Evolutionary conservation across 2,329 filamentous ascomycete genomes (phyloP).

Genomic region (Aspergillus ibericus): DNA sequence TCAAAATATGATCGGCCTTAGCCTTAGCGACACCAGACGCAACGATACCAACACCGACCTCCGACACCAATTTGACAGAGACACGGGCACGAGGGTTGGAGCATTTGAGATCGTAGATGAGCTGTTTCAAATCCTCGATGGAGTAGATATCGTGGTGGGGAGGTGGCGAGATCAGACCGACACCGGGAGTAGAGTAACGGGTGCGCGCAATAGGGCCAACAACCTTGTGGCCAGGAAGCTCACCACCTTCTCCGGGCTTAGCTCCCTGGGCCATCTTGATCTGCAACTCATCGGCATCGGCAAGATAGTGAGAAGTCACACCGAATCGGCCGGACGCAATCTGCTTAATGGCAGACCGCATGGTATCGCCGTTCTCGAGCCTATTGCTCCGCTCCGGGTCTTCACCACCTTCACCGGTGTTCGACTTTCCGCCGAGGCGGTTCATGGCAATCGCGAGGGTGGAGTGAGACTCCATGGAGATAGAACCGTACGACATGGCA

Average conservation of each 20-base stretch:
- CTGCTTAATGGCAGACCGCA: slow-evolving; percentile 97
- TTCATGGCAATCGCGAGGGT: slow-evolving; percentile 97
- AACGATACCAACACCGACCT: slow-evolving; percentile 96
- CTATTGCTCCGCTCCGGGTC: slow-evolving; percentile 85
- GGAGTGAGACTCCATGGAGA: slow-evolving; percentile 97
- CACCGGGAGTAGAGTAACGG: slow-evolving; percentile 91
- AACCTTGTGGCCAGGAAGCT: slow-evolving; percentile 95
- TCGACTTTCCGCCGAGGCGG: slow-evolving; percentile 91
- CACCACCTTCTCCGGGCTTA: slow-evolving; percentile 96
- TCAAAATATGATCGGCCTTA: slow-evolving; percentile 94
- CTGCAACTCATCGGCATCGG: slow-evolving; percentile 92
- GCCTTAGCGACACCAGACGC: slow-evolving; percentile 97
- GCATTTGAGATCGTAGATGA: slow-evolving; percentile 97
- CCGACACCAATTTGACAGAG: slow-evolving; percentile 95
- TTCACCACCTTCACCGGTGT: slow-evolving; percentile 96
- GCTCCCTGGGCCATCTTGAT: slow-evolving; percentile 99
- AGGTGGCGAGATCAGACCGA: slow-evolving; percentile 92
- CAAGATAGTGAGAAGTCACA: slow-evolving; percentile 91
- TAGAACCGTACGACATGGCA: slow-evolving; percentile 98
- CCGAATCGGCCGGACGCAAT: slow-evolving; percentile 94
- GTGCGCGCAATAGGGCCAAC: slow-evolving; percentile 91
- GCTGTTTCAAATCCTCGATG: slow-evolving; percentile 95
- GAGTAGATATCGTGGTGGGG: slow-evolving; percentile 99
- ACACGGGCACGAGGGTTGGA: slow-evolving; percentile 88
- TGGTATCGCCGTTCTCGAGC: slow-evolving; percentile 89